phyloP scores from a whole-genome alignment of 768 basidiomycete genomes.

The Tricholoma bakamatsutake region DNA sequence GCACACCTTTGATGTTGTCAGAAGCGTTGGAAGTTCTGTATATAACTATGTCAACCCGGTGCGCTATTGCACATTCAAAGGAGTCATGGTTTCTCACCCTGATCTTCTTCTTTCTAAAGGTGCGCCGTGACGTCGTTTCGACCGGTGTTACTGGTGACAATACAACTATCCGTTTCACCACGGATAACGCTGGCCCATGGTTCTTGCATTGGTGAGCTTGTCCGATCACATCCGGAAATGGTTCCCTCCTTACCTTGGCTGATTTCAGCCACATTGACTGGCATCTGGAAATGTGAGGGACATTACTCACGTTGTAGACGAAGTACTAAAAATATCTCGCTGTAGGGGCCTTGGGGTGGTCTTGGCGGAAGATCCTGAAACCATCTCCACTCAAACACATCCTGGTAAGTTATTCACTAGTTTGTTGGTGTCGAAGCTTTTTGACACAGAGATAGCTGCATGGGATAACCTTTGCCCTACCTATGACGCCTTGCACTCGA shows the following conservation, averaged over 20 bases:
- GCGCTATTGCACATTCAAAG: neutral
- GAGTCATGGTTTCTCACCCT: neutral
- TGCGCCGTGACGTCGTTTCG: conserved; percentile 47
- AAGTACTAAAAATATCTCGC: neutral
- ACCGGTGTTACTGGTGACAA: conserved; percentile 33
- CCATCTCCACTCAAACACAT: neutral
- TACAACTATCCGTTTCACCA: conserved; percentile 55
- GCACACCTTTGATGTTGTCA: conserved; percentile 37
- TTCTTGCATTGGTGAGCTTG: conserved; percentile 39
- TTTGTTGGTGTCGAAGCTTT: neutral
- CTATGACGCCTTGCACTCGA: neutral
- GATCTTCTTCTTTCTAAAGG: neutral
- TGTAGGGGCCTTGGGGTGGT: neutral
- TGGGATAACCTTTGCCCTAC: neutral
- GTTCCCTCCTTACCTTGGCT: neutral
- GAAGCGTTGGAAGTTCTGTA: conserved; percentile 29
- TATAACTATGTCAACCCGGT: conserved; percentile 50
- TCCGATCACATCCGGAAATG: no score
- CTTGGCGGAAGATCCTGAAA: neutral
- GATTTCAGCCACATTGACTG: conserved; percentile 34
- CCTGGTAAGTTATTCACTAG: neutral
- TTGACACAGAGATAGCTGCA: neutral
- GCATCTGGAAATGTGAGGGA: conserved; percentile 31
- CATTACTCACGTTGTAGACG: neutral
- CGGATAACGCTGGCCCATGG: conserved; percentile 67